These are phyloP conservation scores for Botrytis squamosa DNA, from an alignment of 2,329 filamentous ascomycete genomes.

Conservation along the genomic window DNA sequence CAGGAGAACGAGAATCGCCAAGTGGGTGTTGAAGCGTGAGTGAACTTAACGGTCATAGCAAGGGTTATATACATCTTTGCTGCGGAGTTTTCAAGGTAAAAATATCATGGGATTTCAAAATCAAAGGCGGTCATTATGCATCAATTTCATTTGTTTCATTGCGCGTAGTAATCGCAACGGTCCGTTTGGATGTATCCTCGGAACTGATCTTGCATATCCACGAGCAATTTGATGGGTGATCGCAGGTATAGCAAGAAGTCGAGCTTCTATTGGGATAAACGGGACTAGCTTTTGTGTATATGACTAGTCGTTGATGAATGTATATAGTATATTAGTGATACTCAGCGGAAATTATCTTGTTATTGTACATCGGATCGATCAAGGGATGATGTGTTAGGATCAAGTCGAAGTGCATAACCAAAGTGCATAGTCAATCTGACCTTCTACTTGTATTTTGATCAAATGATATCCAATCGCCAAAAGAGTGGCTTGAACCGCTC, in stretches of 20 bases:
- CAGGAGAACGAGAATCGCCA: background rate
- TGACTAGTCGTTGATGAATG: background rate
- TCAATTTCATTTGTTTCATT: background rate
- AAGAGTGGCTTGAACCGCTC: background rate
- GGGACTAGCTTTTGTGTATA: background rate
- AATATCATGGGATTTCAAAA: background rate
- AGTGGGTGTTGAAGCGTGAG: background rate
- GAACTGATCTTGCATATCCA: background rate
- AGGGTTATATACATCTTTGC: background rate
- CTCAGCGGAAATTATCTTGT: background rate
- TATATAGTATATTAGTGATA: background rate
- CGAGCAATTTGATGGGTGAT: background rate
- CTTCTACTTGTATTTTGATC: background rate
- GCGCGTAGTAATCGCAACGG: background rate
- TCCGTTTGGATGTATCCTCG: background rate
- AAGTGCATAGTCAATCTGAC: background rate
- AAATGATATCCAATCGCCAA: too few relatives aligned
- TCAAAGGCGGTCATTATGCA: background rate
- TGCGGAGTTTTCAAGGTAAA: background rate
- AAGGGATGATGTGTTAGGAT: background rate
- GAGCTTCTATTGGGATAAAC: conserved; percentile 11
- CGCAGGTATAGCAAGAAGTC: background rate
- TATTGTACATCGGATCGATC: background rate
- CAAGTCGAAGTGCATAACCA: background rate
- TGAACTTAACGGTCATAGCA: background rate